Evolutionary conservation across 1,139 yeast genomes (phyloP).

Genomic region (Sporopachydermia cereana): DNA sequence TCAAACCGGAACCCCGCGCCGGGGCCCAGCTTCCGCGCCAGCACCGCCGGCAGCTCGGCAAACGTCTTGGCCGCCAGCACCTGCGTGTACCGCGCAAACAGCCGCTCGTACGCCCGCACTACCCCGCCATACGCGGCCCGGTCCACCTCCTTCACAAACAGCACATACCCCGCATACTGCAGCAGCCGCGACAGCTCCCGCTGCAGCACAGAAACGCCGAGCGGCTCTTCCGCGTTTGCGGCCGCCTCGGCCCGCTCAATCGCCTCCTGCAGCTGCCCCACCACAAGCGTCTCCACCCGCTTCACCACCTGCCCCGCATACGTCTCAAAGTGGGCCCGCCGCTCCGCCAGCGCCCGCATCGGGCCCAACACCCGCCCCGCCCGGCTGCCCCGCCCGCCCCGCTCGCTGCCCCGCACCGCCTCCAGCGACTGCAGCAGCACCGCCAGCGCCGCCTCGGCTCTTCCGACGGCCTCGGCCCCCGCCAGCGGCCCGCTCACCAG

Average conservation of each 20-base stretch:
- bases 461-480: constrained; percentile 31
- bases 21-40: background rate
- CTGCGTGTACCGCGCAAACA: constrained; percentile 5
- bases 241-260: constrained; percentile 13
- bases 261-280: constrained; percentile 29
- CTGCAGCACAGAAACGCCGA: constrained; percentile 14
- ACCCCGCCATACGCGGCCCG: constrained; percentile 29
- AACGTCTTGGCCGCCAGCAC: background rate
- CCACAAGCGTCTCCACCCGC: constrained; percentile 37
- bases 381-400: no score
- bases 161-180: constrained; percentile 49
- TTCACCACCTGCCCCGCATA: constrained; percentile 42
- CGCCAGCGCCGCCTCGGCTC: constrained; percentile 48
- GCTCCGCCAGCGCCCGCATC: constrained; percentile 67
- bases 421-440: constrained; percentile 52
- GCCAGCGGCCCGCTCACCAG: constrained; percentile 41
- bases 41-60: constrained; percentile 3
- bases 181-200: constrained; percentile 33
- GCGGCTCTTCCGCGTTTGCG: constrained; percentile 18
- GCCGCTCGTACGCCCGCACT: constrained; percentile 21
- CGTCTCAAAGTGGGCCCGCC: constrained; percentile 47
- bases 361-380: no score
- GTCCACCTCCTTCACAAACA: constrained; percentile 51
- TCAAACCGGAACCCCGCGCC: background rate
- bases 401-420: constrained; percentile 44